Evolutionary conservation across 2,329 filamentous ascomycete genomes (phyloP).

Genomic region (Cadophora malorum): DNA sequence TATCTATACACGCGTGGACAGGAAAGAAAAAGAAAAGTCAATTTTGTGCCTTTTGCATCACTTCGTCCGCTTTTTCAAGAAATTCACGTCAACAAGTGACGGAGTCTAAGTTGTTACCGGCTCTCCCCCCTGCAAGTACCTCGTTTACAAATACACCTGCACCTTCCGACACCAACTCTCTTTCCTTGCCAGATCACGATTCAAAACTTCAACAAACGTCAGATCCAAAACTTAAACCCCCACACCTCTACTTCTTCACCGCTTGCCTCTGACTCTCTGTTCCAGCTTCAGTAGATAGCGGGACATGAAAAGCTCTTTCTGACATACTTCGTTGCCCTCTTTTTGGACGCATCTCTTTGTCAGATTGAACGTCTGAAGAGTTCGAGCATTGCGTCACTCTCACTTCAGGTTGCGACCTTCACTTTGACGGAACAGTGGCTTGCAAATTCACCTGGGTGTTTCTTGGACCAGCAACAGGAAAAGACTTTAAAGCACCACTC

Average conservation of each 20-base stretch:
- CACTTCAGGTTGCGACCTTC: neutral
- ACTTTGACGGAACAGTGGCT: neutral
- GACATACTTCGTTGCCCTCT: too few relatives aligned
- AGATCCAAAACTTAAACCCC: too few relatives aligned
- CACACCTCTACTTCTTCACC: too few relatives aligned
- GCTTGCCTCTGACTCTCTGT: too few relatives aligned
- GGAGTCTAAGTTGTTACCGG: neutral
- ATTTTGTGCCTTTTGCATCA: neutral
- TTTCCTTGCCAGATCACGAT: too few relatives aligned
- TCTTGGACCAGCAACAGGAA: neutral
- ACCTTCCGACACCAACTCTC: neutral
- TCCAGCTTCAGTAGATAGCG: too few relatives aligned
- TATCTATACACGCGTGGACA: neutral
- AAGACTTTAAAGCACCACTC: neutral
- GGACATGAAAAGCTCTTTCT: too few relatives aligned
- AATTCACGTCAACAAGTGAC: neutral
- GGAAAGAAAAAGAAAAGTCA: neutral
- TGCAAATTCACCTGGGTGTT: neutral
- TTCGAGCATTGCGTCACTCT: too few relatives aligned
- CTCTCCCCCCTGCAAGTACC: neutral
- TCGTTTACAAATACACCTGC: neutral
- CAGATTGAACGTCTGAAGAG: too few relatives aligned
- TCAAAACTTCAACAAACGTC: too few relatives aligned
- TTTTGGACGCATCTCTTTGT: too few relatives aligned
- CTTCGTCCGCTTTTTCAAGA: neutral